A percentile compares a stretch with the other conserved stretches of the same genome.
Conservation (phyloP, 352 stramenopile species). For the Phytopythium kandeliae region DNA sequence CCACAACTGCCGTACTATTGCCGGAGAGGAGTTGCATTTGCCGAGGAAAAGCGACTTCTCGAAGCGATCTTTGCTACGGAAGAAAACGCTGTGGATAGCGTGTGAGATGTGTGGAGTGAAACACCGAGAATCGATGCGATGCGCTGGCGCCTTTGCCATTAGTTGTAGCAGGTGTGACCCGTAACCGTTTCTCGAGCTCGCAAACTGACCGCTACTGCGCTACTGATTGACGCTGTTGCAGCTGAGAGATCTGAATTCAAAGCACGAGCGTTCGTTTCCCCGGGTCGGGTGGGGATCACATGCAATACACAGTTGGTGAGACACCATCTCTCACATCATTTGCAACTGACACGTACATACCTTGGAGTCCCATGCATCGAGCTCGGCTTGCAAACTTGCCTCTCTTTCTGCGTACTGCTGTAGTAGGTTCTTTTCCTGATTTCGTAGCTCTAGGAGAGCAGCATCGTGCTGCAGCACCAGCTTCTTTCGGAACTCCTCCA, state of each 20-base stretch:
- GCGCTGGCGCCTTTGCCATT: too few relatives aligned
- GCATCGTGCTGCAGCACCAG: background rate
- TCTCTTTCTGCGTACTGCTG: conserved; percentile 3
- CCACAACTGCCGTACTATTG: background rate
- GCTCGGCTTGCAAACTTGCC: background rate
- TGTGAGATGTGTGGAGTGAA: background rate
- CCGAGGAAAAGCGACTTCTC: too few relatives aligned
- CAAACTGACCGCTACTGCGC: background rate
- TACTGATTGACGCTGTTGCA: background rate
- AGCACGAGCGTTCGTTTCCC: background rate
- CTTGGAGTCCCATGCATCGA: conserved; percentile 7
- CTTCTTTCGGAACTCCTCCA: conserved; percentile 1
- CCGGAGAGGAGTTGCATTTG: too few relatives aligned
- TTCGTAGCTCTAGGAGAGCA: background rate
- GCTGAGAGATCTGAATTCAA: background rate
- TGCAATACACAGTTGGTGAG: background rate
- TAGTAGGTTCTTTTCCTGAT: background rate
- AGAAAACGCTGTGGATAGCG: too few relatives aligned
- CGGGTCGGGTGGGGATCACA: background rate
- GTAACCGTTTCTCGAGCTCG: background rate
- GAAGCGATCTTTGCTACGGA: too few relatives aligned
- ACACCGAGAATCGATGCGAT: background rate
- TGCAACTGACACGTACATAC: background rate
- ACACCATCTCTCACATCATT: background rate
- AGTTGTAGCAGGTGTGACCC: too few relatives aligned